Evolutionary conservation across 106 monocot genomes (phyloP), one percentile per base, ranked within the genome.

Genomic region (Alisma plantagoaquatica): DNA sequence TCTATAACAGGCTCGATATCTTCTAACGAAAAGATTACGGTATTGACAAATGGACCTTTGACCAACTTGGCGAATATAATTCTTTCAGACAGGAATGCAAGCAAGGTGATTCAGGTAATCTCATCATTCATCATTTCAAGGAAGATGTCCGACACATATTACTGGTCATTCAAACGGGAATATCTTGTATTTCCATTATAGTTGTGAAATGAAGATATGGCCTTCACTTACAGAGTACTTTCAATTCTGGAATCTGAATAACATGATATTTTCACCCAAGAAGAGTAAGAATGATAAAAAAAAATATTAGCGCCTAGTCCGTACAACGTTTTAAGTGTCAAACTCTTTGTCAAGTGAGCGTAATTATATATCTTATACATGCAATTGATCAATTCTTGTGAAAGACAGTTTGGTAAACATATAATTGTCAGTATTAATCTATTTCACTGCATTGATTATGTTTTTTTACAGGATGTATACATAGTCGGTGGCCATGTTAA

Each of bases 31-130:
- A 87, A 75, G 59, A 73, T 94, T 44, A 84, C 83, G 12, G 23
- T 88, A 46, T 31, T 94, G 54, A 88, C 87, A 10, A 88, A 69
- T 54, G 87, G 94, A 38, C 94, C 94, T 58, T 67, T 94, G 22
- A 94, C 94, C 52, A 94, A 84, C 31, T 64, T 94, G 46, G 94
- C 83, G 46, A 75, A 77, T 17, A 88, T 88, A 22, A 57, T 84
- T 54, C 70, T 67, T 59, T 72, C 68, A 18, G 75, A 88, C 59
- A 55, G 64, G 15, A 75, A 51, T 48, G 79, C 80, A 15, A 73
- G 18, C 16, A 64, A 67, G 42, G 38, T 58, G 21, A 94, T 94
- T 64, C 29, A 94, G 80, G 87, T 94, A 16, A 62, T 6, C 46
- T 17, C n/a, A 14, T 38, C 9, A 38, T 7, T 38, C 6, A 38